Conservation (phyloP, 78 protist species). For the Creolimax fragrantissima region DNA sequence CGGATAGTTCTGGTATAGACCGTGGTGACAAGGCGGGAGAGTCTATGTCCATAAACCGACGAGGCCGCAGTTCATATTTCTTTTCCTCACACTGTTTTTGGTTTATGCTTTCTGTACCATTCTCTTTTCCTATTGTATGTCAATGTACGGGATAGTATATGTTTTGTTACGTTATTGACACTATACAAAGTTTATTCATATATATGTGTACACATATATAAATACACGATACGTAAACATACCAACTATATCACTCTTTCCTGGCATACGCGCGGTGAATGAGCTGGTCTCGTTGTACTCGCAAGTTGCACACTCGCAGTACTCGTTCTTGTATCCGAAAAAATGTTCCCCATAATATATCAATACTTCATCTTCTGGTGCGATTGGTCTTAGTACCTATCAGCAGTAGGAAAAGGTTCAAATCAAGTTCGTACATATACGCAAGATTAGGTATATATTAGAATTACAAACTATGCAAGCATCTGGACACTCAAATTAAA, state of each 20-base stretch:
- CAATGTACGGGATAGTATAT: not conserved
- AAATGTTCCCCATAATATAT: not conserved
- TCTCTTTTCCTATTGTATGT: not conserved
- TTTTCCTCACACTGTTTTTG: not conserved
- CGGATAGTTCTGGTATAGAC: not conserved
- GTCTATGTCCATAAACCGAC: not conserved
- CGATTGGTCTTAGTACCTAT: not conserved
- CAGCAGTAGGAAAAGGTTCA: not conserved
- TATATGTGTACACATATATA: not conserved
- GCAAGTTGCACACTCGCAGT: not conserved
- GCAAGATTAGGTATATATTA: not conserved
- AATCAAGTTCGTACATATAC: not conserved
- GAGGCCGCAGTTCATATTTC: not conserved
- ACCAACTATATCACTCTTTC: too few relatives aligned
- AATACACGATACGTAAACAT: not conserved
- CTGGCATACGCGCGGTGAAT: not conserved
- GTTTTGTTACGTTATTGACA: not conserved
- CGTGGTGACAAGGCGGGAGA: not conserved
- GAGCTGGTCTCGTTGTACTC: not conserved
- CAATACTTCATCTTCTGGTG: not conserved
- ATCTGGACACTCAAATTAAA: not conserved
- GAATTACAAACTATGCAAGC: not conserved
- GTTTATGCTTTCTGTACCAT: not conserved
- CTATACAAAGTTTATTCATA: not conserved
- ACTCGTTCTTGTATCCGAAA: not conserved